These are phyloP conservation scores for Xylaria acuta DNA, from an alignment of 495 filamentous ascomycete genomes.

Conservation along the genomic window DNA sequence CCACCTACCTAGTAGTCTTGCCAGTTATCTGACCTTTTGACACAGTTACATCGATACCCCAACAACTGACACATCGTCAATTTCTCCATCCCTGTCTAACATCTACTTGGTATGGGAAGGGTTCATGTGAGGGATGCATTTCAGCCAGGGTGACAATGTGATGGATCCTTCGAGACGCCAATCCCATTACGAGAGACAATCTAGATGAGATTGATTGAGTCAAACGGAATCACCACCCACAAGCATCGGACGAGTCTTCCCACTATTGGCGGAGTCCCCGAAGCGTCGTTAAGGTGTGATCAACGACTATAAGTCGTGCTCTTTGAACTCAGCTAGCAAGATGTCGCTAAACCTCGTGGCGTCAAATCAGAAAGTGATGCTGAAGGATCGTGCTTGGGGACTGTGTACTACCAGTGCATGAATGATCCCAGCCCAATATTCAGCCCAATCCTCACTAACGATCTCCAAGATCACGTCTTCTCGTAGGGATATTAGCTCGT, in stretches of 20 bases:
- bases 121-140: neutral
- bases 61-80: neutral
- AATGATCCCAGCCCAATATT: neutral
- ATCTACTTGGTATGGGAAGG: neutral
- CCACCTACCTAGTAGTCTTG: neutral
- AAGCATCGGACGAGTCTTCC: neutral
- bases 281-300: constrained; percentile 15
- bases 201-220: neutral
- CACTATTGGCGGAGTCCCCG: constrained; percentile 9
- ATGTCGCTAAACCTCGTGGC: neutral
- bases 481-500: neutral
- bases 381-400: neutral
- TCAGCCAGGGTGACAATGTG: neutral
- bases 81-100: neutral
- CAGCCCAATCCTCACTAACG: neutral
- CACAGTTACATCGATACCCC: neutral
- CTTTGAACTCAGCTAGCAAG: neutral
- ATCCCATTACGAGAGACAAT: neutral
- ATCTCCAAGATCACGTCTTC: neutral
- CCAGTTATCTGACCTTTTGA: neutral
- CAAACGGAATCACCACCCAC: neutral
- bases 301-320: neutral
- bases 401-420: neutral
- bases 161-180: neutral
- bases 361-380: neutral